Conservation (phyloP, 495 filamentous ascomycete genomes). For the Aspergillus avenaceus region DNA sequence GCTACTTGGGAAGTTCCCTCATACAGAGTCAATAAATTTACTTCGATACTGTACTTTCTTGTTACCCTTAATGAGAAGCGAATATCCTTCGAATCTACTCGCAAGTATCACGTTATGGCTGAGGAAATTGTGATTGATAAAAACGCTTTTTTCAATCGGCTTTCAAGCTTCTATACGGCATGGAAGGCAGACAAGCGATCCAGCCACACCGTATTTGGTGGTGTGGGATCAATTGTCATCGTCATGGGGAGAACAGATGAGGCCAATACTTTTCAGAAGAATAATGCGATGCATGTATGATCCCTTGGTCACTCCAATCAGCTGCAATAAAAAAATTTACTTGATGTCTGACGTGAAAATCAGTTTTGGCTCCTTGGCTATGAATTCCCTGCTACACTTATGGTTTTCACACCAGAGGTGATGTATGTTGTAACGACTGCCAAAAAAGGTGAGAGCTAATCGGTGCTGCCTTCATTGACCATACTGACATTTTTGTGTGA, state of each 20-base stretch:
- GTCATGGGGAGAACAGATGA: slow-evolving; percentile 94
- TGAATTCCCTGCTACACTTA: slow-evolving; percentile 93
- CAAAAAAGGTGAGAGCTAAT: slow-evolving; percentile 74
- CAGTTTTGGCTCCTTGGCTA: slow-evolving; percentile 99
- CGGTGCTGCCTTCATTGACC: slow-evolving; percentile 1
- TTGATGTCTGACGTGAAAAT: background rate
- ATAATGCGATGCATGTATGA: slow-evolving; percentile 88
- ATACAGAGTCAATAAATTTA: background rate
- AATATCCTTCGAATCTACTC: background rate
- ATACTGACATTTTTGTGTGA: background rate
- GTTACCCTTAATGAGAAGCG: background rate
- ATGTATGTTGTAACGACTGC: slow-evolving; percentile 90
- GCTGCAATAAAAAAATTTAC: background rate
- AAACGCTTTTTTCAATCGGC: slow-evolving; percentile 83
- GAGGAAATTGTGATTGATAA: slow-evolving; percentile 87
- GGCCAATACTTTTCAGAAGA: slow-evolving; percentile 78
- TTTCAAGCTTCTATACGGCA: slow-evolving; percentile 76
- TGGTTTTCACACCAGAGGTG: slow-evolving; percentile 82
- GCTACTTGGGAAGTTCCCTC: background rate
- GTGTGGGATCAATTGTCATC: slow-evolving; percentile 78
- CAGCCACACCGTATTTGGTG: slow-evolving; percentile 71
- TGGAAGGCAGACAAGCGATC: slow-evolving; percentile 94
- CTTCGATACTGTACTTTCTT: too few species aligned
- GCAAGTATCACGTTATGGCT: slow-evolving; percentile 34
- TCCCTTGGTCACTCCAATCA: background rate